Base-by-base conservation (phyloP, 139 green algal species). In the Gonium pectorale region DNA sequence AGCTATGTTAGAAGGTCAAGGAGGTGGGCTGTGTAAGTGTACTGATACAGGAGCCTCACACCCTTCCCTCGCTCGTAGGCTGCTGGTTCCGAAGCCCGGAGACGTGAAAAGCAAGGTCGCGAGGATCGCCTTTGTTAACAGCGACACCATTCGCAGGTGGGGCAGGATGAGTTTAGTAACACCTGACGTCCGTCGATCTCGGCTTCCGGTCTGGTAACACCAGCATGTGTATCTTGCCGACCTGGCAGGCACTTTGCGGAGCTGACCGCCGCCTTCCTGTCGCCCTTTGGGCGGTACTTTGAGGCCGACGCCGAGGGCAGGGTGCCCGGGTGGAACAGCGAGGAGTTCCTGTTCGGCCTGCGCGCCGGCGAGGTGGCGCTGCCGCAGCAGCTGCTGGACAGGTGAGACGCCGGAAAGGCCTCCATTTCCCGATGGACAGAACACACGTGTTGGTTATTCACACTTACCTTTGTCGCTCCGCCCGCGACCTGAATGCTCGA, bases 201-300 rank as follows among this genome's bases (percentile, higher is more conserved):
- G n/a, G n/a, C n/a, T n/a, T n/a, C n/a, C n/a, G n/a, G n/a, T n/a
- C n/a, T n/a, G n/a, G n/a, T n/a, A n/a, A n/a, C n/a, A n/a, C n/a
- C n/a, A n/a, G n/a, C n/a, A n/a, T n/a, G n/a, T n/a, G n/a, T n/a
- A n/a, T n/a, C n/a, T n/a, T n/a, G n/a, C n/a, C n/a, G n/a, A n/a
- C n/a, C n/a, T n/a, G n/a, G 2, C 73, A 81, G 78, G 46, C 95
- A 98, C 88, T 98, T 98, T 85, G 63, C 81, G 29, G 91, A 98
- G 80, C 89, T 98, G 13, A 98, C 95, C 3, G 38, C 46, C 27
- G 94, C 94, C 1, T 88, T 98, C 68, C 90, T 98, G 33, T 83
- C 79, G 35, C 95, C 96, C 24, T 96, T 98, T 66, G 68, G 72
- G 3, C 87, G 89, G 21, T 98, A 94, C 90, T 92, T 94, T 54